Evolutionary conservation across 306 rosid species (phyloP), one percentile per base, ranked within the genome.

Genomic region (Casuarina equisetifolia): DNA sequence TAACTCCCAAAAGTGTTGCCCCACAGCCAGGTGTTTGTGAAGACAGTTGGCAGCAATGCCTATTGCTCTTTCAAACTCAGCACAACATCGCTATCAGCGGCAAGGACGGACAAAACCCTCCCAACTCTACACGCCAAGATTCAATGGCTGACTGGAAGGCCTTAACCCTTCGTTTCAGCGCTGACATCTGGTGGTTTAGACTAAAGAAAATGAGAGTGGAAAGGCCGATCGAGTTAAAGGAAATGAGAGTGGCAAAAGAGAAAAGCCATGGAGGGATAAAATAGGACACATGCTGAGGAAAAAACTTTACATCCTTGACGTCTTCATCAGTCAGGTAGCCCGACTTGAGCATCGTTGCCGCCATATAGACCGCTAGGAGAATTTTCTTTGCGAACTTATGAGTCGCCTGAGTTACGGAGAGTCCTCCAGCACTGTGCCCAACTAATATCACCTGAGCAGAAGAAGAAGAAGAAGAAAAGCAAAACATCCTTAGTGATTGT

Each of bases 351-450:
- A 95, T 95, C 38, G 97, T 95, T 16, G 97, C 99, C 52, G 93
- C 99, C 36, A 89, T 81, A 73, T 95, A 95, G 42, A 92, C 96
- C 2, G 89, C 95, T 49, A 92, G 73, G 0, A 79, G 71, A 79
- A 95, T 82, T 82, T 95, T 92, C 70, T 87, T 80, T 38, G 98
- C 73, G 73, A 91, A 95, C 76, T 85, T 89, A 45, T 82, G 88
- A 82, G 89, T 84, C 3, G 92, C 95, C 79, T 89, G 89, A 39
- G 97, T 95, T 71, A 92, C 79, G 69, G 89, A 92, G 63, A 92
- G 78, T 72, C 98, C 97, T 79, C 98, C 97, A 25, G 98, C 98
- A 68, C 98, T 95, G 51, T 91, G 97, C 9, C 97, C 98, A 59
- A 95, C 98, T 83, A 95, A 76, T 74, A 92, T 85, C 53, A 91